Evolutionary conservation across 78 protist species (phyloP), one percentile per base, ranked within the genome.

Genomic region (Acrasis kona): DNA sequence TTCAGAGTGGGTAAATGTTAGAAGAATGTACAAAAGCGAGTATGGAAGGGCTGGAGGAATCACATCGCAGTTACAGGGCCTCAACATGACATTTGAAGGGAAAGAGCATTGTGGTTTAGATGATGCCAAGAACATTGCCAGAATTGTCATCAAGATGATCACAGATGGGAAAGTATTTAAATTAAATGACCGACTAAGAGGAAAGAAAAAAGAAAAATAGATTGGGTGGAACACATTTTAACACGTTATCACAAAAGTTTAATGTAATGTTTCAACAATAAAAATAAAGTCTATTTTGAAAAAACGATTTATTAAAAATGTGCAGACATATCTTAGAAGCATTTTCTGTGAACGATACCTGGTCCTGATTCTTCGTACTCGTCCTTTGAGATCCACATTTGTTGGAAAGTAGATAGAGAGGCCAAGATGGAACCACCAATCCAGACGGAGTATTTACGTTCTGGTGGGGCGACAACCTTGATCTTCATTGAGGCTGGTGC

Each of bases 371-470:
- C n/a, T n/a, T n/a, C n/a, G n/a, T n/a, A n/a, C n/a, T n/a, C n/a
- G n/a, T n/a, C n/a, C n/a, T n/a, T n/a, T n/a, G n/a, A n/a, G n/a
- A n/a, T n/a, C n/a, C n/a, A n/a, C n/a, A n/a, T n/a, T n/a, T n/a
- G n/a, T n/a, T n/a, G n/a, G n/a, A n/a, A n/a, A n/a, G n/a, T n/a
- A n/a, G 75, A 92, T 88, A 29, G 94, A 78, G 92, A 89, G 39
- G 93, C 96, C n/a, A 92, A 81, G 71, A 94, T 86, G 57, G 97
- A 92, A 8, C 97, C 99, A 34, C 99, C 97, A 70, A 93, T 87
- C 97, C 97, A 96, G 79, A 88, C 96, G 9, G 95, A 83, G 90
- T 90, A 94, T 79, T 86, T 89, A 34, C 96, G 82, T 81, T 96
- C 97, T 10, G 89, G 89, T 69, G 96, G 87, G 9, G 96, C 95